Base-by-base conservation (phyloP, 495 filamentous ascomycete species). In the Hapsidospora chrysogenum region DNA sequence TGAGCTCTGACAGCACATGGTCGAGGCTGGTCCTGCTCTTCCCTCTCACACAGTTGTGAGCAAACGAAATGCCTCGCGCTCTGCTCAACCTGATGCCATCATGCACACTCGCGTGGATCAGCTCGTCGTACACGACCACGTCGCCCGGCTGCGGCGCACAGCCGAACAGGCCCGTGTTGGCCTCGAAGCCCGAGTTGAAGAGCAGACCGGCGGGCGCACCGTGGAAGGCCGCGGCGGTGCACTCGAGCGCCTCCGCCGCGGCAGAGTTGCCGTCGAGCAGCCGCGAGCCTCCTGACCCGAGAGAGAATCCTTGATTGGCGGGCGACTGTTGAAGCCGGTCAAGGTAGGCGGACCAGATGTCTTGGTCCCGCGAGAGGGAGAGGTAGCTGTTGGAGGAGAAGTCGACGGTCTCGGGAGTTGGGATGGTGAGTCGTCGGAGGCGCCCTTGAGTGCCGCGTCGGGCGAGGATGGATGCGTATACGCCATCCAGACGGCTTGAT, bases 121-220 rank as follows among this genome's bases (percentile, higher is more conserved):
- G 52, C 49, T 76, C 76, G 49, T 89, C 82, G 45, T 78, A 77
- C 3, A 86, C 40, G 7, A 89, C 62, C 4, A 70, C 49, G 56
- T 89, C 82, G 3, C 72, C 76, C 0, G 58, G 60, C 33, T 79
- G 78, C 3, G 81, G 79, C 9, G 85, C 53, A 37, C 64, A 74
- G 3, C 67, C 56, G 16, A 80, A 72, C 2, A 85, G 59, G 2
- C 75, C 80, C 0, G 70, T 60, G 47, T 85, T 86, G 10, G 80
- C 82, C 44, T 85, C 80, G 49, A 68, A 84, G 4, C 78, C 82
- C 2, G 78, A 83, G 44, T 78, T 82, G 51, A 81, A 83, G 2
- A 89, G 52, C n/a, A 86, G 56, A 0, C 64, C 81, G 1, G 64
- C 54, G 0, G 60, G 56, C 0, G 77, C 77, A n/a, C 58, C 41